Base-by-base conservation (phyloP, 495 filamentous ascomycete species). In the Arthonia radiata region DNA sequence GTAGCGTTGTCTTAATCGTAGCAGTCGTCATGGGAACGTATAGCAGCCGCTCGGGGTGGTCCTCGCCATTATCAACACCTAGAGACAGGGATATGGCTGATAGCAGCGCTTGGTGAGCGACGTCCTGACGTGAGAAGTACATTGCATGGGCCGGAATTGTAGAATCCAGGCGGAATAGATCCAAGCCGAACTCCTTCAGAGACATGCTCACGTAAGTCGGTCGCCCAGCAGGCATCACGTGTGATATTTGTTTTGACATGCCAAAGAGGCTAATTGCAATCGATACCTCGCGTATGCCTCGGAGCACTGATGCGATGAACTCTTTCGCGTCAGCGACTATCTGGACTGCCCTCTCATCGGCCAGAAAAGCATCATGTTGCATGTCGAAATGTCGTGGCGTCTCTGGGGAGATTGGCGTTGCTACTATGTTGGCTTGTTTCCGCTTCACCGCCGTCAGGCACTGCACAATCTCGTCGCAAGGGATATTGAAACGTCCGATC, bases 21-120 rank as follows among this genome's bases (percentile, higher is more conserved):
- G 80, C 89, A 4, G 86, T 99, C 15, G 83, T 76, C 89, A 99
- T 99, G 0, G 86, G 86, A 16, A 99, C 67, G 44, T 94, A 94
- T 10, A 89, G 54, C 29, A 99, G 61, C 34, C 80, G 69, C 42
- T 92, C 77, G 0, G 73, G 68, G 43, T 77, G 77, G 6, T 73
- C 74, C 10, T 67, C 60, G 15, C 78, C 77, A 47, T 93, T 78
- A 39, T 91, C 81, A 24, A 99, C 54, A 31, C 79, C 86, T 30
- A 93, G 59, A 2, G 82, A 82, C 18, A 94, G 71, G 4, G 86
- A 89, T 13, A 93, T 71, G 4, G 79, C 86, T 11, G 86, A 81
- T 16, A 89, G 57, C 23, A 99, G 59, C 13, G 86, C 86, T 55
- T 99, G 82, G 42, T 99, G 86, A 12, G 86, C 86, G 35, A 93